These are phyloP conservation scores for Hemileccinum impolitum DNA, from an alignment of 768 basidiomycete genomes.

Conservation along the genomic window DNA sequence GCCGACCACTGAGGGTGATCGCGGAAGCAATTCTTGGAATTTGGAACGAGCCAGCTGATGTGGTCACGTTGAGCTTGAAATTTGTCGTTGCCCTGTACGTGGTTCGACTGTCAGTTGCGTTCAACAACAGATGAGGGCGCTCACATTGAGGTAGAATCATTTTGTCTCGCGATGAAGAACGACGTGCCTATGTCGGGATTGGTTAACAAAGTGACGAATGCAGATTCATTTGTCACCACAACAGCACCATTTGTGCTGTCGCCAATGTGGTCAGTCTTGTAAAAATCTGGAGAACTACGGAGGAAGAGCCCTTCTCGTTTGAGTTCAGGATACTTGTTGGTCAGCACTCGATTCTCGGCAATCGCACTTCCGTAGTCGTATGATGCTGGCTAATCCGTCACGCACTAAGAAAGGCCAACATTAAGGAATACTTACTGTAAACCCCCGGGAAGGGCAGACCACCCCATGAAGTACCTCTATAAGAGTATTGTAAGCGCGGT, in stretches of 20 bases:
- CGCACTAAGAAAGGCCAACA: not conserved
- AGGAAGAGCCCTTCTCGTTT: conserved; percentile 78
- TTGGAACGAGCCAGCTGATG: conserved; percentile 47
- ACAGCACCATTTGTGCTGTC: conserved; percentile 53
- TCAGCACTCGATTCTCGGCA: conserved; percentile 62
- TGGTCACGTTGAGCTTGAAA: conserved; percentile 62
- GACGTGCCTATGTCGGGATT: conserved; percentile 66
- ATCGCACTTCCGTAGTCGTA: conserved; percentile 82
- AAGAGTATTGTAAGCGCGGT: conserved; percentile 1
- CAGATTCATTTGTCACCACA: conserved; percentile 40
- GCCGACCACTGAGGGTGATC: conserved; percentile 63
- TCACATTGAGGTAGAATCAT: conserved; percentile 63
- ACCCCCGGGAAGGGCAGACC: conserved; percentile 76
- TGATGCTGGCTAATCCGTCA: conserved; percentile 36
- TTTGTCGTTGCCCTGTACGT: conserved; percentile 28
- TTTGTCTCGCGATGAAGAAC: conserved; percentile 72
- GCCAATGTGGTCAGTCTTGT: conserved; percentile 74
- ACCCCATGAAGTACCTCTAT: conserved; percentile 84
- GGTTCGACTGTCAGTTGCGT: not conserved
- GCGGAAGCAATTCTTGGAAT: conserved; percentile 52
- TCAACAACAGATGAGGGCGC: conserved; percentile 17
- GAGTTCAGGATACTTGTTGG: conserved; percentile 69
- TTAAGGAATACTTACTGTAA: conserved; percentile 40
- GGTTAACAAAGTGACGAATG: conserved; percentile 57
- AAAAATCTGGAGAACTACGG: conserved; percentile 73